phyloP scores from a whole-genome alignment of 2,329 filamentous ascomycete species.

The Fusarium newnesense region DNA sequence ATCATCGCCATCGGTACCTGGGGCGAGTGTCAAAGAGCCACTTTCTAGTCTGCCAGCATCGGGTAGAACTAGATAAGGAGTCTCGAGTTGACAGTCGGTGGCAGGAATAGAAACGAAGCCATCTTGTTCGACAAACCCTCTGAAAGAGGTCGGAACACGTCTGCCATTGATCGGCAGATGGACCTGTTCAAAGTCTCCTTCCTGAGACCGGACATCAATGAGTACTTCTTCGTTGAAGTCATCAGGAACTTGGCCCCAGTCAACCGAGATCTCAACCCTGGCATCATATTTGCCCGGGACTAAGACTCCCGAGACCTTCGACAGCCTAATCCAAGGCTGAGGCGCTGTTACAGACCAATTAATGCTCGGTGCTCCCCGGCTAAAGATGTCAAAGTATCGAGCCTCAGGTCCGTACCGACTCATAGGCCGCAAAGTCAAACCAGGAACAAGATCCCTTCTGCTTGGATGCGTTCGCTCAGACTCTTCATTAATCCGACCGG shows the following conservation, averaged over 20 bases:
- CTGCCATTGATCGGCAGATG: conserved; percentile 66
- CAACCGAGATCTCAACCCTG: conserved; percentile 26
- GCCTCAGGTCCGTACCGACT: conserved; percentile 66
- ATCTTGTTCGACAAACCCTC: conserved; percentile 70
- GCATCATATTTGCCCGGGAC: conserved; percentile 47
- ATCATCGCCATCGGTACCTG: fast-evolving
- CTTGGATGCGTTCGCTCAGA: conserved; percentile 60
- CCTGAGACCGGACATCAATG: conserved; percentile 49
- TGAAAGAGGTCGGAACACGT: conserved; percentile 59
- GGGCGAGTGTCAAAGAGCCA: conserved; percentile 22
- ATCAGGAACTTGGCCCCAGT: conserved; percentile 53
- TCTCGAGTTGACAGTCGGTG: neutral
- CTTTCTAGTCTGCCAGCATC: conserved; percentile 21
- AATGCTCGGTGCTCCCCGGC: conserved; percentile 64
- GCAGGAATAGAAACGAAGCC: conserved; percentile 52
- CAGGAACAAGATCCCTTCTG: conserved; percentile 61
- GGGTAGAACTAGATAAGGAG: conserved; percentile 19
- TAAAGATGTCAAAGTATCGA: conserved; percentile 73
- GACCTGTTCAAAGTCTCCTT: conserved; percentile 55
- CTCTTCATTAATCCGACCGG: conserved; percentile 59
- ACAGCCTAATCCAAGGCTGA: conserved; percentile 63
- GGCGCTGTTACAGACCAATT: conserved; percentile 62
- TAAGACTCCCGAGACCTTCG: conserved; percentile 60
- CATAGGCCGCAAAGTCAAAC: conserved; percentile 66
- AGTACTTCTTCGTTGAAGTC: conserved; percentile 42